A percentile compares a stretch with the other conserved stretches of the same genome.
Evolutionary conservation across 352 stramenopile genomes (phyloP).

Genomic region (Globisporangium cystogenes): DNA sequence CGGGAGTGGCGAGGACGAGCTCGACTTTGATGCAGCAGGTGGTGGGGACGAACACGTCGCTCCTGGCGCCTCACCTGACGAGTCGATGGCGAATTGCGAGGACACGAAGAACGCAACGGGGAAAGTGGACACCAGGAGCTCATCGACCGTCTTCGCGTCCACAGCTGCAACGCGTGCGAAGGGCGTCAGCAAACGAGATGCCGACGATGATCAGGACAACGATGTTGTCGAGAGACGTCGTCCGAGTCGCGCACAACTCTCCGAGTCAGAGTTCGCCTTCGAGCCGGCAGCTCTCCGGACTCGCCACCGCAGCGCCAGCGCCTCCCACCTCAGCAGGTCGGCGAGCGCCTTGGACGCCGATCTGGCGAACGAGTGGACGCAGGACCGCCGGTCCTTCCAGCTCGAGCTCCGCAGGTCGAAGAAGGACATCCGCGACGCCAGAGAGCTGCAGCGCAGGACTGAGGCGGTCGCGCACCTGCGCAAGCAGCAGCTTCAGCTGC

Average conservation of each 20-base stretch:
- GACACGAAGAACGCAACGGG: too few species aligned
- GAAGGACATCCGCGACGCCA: slow-evolving; percentile 28
- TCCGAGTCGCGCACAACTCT: too few species aligned
- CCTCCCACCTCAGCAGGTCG: not conserved
- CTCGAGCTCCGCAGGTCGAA: slow-evolving; percentile 40
- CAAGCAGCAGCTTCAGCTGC: slow-evolving; percentile 28
- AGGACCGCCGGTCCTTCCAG: slow-evolving; percentile 30
- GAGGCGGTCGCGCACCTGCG: slow-evolving; percentile 34
- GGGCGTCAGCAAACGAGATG: too few species aligned
- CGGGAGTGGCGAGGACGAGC: not conserved
- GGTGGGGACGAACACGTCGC: not conserved
- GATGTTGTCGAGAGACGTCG: too few species aligned
- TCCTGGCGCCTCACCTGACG: not conserved
- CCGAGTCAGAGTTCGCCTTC: slow-evolving; percentile 17
- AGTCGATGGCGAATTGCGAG: too few species aligned
- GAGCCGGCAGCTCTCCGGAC: slow-evolving; percentile 24
- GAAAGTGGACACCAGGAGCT: too few species aligned
- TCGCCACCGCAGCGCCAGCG: slow-evolving; percentile 3
- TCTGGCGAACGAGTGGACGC: slow-evolving; percentile 29
- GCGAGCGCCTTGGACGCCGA: slow-evolving; percentile 1
- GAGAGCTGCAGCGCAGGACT: slow-evolving; percentile 28
- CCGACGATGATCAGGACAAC: too few species aligned
- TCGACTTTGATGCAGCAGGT: not conserved
- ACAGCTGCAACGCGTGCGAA: too few species aligned
- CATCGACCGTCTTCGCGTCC: too few species aligned